phyloP scores from a whole-genome alignment of 2,329 filamentous ascomycete genomes.

The Drechslerella dactyloides region DNA sequence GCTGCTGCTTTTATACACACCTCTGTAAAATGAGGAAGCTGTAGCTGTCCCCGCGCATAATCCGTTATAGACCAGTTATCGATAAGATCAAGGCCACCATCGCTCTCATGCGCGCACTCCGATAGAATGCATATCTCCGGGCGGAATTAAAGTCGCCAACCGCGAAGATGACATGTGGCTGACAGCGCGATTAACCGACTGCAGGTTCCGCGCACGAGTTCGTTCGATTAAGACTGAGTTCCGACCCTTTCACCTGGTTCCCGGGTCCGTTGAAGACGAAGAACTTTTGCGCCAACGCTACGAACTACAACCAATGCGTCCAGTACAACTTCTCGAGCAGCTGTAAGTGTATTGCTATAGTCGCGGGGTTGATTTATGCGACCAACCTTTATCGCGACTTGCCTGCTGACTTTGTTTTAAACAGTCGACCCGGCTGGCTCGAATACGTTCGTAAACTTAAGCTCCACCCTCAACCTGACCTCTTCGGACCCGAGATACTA shows the following conservation, averaged over 20 bases:
- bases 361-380: no score
- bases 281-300: conserved; percentile 34
- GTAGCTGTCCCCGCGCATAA: no score
- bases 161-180: background rate
- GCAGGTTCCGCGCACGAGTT: conserved; percentile 47
- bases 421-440: conserved; percentile 25
- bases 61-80: background rate
- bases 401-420: background rate
- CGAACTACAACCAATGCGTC: conserved; percentile 28
- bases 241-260: conserved; percentile 49
- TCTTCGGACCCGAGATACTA: conserved; percentile 42
- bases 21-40: background rate
- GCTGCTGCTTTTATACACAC: background rate
- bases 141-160: background rate
- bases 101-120: no score
- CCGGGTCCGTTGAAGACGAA: conserved; percentile 31
- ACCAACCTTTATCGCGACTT: no score
- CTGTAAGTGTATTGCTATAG: conserved; percentile 31
- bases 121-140: no score
- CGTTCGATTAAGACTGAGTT: conserved; percentile 41
- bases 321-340: conserved; percentile 45
- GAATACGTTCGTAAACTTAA: conserved; percentile 41
- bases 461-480: conserved; percentile 22
- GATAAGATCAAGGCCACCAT: background rate
- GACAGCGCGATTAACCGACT: conserved; percentile 2